Conservation (phyloP, 2,329 filamentous ascomycete genomes). For the Beauveria caledonica region DNA sequence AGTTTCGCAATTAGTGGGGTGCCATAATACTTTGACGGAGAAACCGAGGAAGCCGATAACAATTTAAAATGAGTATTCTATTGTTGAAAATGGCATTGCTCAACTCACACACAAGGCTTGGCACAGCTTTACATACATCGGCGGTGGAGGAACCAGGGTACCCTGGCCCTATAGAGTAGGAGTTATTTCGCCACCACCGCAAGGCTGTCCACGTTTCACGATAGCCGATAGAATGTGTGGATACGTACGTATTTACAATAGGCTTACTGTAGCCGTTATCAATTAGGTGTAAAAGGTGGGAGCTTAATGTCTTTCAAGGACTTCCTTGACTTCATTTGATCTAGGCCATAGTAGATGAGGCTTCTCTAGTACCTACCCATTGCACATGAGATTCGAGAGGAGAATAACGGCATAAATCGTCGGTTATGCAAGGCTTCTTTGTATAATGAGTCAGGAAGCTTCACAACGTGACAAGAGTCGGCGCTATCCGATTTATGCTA, state of each 20-base stretch:
- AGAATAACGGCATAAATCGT: background rate
- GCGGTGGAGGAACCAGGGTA: background rate
- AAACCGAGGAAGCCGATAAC: background rate
- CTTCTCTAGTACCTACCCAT: background rate
- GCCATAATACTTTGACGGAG: background rate
- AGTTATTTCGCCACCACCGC: background rate
- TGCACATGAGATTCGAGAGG: background rate
- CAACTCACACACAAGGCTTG: background rate
- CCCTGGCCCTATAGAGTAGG: background rate
- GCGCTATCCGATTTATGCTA: background rate
- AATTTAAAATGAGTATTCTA: background rate
- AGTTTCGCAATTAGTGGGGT: background rate
- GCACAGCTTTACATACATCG: background rate
- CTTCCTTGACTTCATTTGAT: background rate
- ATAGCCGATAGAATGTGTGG: too few species aligned
- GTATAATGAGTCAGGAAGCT: background rate
- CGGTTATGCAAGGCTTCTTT: background rate
- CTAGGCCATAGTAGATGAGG: too few species aligned
- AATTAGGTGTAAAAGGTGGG: background rate
- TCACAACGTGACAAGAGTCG: background rate
- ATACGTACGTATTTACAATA: background rate
- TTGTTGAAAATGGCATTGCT: background rate
- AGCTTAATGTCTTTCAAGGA: background rate
- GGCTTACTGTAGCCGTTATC: background rate
- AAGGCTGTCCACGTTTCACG: background rate